Base-by-base conservation (phyloP, 331 rosid species). In the Erythrophleum ivorense region DNA sequence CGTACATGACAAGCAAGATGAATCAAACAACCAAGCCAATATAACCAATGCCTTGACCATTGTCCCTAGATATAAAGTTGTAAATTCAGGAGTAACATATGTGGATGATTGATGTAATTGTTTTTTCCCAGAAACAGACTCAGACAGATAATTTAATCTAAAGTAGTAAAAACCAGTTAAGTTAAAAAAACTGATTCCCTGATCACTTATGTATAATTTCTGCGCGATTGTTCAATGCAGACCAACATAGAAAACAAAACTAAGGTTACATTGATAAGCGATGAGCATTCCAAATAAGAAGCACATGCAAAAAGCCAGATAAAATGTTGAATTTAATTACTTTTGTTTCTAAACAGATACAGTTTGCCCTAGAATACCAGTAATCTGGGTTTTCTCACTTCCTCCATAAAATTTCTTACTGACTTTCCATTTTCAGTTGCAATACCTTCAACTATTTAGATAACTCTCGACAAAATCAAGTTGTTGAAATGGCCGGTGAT, bases 391-490 rank as follows among this genome's bases (percentile, higher is more conserved):
- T 38, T 36, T 18, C 52, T 40, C 31, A 38, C 71, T 38, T 66
- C 71, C 31, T 64, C 12, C 12, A 36, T 15, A 40, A 65, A 36
- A 65, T 5, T 1, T 40, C 21, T 66, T 16, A 16, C 3, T 9
- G 8, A 16, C 71, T 34, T 64, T 8, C 71, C 11, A 16, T 36
- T 64, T 55, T 55, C 60, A n/a, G 60, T n/a, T 55, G 60, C 71
- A 34, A 36, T 15, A n/a, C 15, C 12, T 15, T 16, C 71, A 40
- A 67, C 16, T 9, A 40, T 18, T 40, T 7, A 41, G 31, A 67
- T 34, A 67, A 67, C 50, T 67, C 34, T 41, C 52, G 41, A 67
- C 52, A 67, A 41, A 67, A 67, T n/a, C 50, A 24, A 24, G 29
- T 18, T 40, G 52, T 46, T 68, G 46, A 38, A 21, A 66, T 66